Percentiles rank a stretch among this genome's conserved stretches.
Evolutionary conservation across 345 rosid species (phyloP).

Genomic region (Camelina neglecta): DNA sequence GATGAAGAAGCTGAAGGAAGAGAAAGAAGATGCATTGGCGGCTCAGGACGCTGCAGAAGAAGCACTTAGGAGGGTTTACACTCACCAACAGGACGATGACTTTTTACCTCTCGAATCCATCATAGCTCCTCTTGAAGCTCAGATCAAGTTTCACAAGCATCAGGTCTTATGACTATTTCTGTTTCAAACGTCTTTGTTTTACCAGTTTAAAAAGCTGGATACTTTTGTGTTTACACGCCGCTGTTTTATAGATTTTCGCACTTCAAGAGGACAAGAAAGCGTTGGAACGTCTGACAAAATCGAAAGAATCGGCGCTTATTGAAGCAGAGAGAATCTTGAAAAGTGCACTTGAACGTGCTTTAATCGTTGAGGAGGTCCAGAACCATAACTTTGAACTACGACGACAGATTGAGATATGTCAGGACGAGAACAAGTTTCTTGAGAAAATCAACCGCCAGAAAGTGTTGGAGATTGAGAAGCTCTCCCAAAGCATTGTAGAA

Average conservation of each 20-base stretch:
- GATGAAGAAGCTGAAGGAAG: constrained; percentile 62
- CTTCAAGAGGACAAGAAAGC: constrained; percentile 91
- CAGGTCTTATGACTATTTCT: constrained; percentile 51
- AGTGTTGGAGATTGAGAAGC: constrained; percentile 86
- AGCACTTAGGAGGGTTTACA: constrained; percentile 75
- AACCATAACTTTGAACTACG: constrained; percentile 86
- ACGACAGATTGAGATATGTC: constrained; percentile 89
- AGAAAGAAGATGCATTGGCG: constrained; percentile 82
- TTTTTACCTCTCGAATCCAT: constrained; percentile 64
- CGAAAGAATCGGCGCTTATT: constrained; percentile 81
- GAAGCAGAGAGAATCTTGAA: constrained; percentile 87
- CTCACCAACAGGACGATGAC: constrained; percentile 70
- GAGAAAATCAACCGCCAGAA: constrained; percentile 96
- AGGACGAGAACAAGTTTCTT: constrained; percentile 88
- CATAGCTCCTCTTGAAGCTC: constrained; percentile 87
- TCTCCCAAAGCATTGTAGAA: constrained; percentile 76
- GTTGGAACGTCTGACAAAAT: constrained; percentile 81
- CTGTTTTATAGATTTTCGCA: constrained; percentile 54
- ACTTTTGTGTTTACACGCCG: constrained; percentile 14
- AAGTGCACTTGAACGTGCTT: constrained; percentile 92
- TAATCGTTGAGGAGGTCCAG: constrained; percentile 93
- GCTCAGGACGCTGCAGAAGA: constrained; percentile 95
- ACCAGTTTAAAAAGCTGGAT: background rate
- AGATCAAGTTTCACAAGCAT: constrained; percentile 73
- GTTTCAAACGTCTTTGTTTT: background rate